Evolutionary conservation across 2,329 filamentous ascomycete genomes (phyloP), one percentile per base, ranked within the genome.

Genomic region (Monilinia polystroma): DNA sequence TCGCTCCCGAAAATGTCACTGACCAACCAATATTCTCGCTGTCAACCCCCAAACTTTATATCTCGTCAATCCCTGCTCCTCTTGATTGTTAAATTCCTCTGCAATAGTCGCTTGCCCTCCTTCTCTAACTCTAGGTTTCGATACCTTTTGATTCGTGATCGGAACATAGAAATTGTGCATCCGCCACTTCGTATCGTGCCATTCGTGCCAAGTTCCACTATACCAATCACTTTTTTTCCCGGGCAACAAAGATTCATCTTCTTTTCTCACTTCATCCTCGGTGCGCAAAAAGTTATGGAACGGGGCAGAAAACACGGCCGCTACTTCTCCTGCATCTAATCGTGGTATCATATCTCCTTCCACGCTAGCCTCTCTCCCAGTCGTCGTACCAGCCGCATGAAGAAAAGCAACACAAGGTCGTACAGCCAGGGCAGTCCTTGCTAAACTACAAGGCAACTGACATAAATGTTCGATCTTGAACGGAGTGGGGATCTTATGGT

Each of bases 31-130:
- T 65, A 98, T 94, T 63, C 92, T 83, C 3, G 92, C 94, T 64
- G 94, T 98, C 92, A 98, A 94, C 20, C 94, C 94, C 85, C 93
- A 97, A 5, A 98, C 93, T 72, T 90, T 88, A 79, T 95, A 97
- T 49, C 90, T 82, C 53, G 80, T 80, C 55, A 83, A 71, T 12
- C 77, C 74, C 4, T 78, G 75, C 14, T 78, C 77, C 68, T 83
- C 79, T 69, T 80, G 81, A 70, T 83, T 80, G 67, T 85, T 80
- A 20, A 83, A 72, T 68, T 77, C 74, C 68, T 80, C 79, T 4
- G 77, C 78, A 57, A 81, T 74, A 53, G 80, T 77, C 64, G 80
- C 79, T 75, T 86, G 78, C 52, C 76, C 79, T 67, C 78, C 78
- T 66, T 76, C 73, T 68, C 73, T 70, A 1, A 73, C 63, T 41